These are phyloP conservation scores for Thermomyces lanuginosus DNA, from an alignment of 2,329 filamentous ascomycete genomes.

Conservation along the genomic window DNA sequence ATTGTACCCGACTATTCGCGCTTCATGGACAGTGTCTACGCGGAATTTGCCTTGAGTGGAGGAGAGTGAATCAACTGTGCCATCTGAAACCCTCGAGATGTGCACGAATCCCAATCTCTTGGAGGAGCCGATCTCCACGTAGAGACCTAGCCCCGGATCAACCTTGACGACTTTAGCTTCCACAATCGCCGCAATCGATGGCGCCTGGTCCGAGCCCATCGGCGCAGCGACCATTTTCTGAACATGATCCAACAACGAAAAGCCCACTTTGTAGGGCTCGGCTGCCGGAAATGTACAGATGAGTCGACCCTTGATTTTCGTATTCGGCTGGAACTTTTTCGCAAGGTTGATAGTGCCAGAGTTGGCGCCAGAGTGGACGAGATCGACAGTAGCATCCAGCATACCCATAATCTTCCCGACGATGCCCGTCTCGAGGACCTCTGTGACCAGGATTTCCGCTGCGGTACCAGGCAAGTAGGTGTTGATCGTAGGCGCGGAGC, in stretches of 20 bases:
- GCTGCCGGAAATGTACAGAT: constrained; percentile 72
- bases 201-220: constrained; percentile 30
- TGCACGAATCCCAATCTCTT: constrained; percentile 73
- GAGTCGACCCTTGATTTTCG: constrained; percentile 70
- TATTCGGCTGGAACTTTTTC: constrained; percentile 65
- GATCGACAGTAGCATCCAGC: constrained; percentile 76
- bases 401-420: constrained; percentile 83
- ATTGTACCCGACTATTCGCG: constrained; percentile 74
- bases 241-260: constrained; percentile 79
- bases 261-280: constrained; percentile 66
- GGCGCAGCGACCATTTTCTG: constrained; percentile 39
- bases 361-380: constrained; percentile 71
- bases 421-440: constrained; percentile 58
- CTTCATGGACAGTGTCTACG: constrained; percentile 59
- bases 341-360: constrained; percentile 53
- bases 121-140: constrained; percentile 52
- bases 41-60: constrained; percentile 63
- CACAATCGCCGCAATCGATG: constrained; percentile 48
- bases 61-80: constrained; percentile 70
- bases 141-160: constrained; percentile 64
- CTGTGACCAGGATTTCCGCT: constrained; percentile 67
- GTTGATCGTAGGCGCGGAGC: constrained; percentile 70
- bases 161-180: constrained; percentile 66
- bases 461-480: constrained; percentile 83
- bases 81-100: constrained; percentile 81